A percentile compares a stretch with the other conserved stretches of the same genome.
These are phyloP conservation scores for Verticillium nonalfalfae DNA, from an alignment of 2,329 filamentous ascomycete species.

Conservation along the genomic window DNA sequence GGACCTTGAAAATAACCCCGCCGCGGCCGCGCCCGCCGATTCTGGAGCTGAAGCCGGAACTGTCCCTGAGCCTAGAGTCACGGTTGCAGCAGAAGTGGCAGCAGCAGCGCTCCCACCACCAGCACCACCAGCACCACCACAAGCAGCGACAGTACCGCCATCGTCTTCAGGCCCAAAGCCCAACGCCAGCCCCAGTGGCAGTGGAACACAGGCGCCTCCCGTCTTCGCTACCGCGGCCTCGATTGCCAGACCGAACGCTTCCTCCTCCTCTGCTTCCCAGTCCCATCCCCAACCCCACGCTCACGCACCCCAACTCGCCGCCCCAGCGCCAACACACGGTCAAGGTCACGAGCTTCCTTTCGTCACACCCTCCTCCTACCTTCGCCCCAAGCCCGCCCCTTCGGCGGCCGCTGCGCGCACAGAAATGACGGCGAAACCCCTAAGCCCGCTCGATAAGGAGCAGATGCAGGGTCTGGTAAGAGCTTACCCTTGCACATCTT, in stretches of 20 bases:
- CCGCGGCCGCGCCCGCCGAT: background rate
- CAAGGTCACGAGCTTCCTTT: conserved; percentile 45
- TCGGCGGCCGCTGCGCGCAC: conserved; percentile 6
- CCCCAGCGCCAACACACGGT: conserved; percentile 14
- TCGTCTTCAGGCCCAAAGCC: background rate
- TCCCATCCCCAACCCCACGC: background rate
- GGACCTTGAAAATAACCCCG: conserved; percentile 1
- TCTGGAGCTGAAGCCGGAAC: background rate
- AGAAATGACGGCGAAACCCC: conserved; percentile 21
- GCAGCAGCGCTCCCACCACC: background rate
- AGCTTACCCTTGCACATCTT: conserved; percentile 1
- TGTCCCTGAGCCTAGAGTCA: background rate
- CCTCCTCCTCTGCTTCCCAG: background rate
- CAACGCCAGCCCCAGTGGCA: conserved; percentile 5
- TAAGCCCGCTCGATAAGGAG: conserved; percentile 64
- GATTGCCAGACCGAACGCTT: conserved; percentile 11
- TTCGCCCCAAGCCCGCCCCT: conserved; percentile 27
- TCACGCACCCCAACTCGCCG: conserved; percentile 2
- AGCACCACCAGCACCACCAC: background rate
- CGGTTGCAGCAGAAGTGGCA: background rate
- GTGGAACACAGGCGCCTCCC: conserved; percentile 7
- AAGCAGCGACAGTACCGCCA: conserved; percentile 6
- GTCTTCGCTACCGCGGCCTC: conserved; percentile 13
- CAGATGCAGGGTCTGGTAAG: conserved; percentile 74
- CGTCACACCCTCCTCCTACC: conserved; percentile 55